Conservation (phyloP, 495 filamentous ascomycete genomes). For the Aspergillus bridgeri region DNA sequence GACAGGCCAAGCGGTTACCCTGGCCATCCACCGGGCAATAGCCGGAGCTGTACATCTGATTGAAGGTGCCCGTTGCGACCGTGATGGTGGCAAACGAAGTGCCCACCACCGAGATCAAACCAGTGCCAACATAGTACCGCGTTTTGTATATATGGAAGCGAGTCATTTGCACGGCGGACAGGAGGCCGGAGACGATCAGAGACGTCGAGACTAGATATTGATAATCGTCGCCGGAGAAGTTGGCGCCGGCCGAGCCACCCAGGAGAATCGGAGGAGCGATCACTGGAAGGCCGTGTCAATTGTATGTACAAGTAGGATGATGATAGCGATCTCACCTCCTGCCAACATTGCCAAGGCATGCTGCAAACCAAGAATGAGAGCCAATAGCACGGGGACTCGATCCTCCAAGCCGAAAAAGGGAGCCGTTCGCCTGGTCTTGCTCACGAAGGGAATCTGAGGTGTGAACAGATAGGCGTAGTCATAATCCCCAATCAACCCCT, state of each 20-base stretch:
- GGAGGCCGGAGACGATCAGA: slow-evolving; percentile 77
- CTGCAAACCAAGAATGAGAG: slow-evolving; percentile 68
- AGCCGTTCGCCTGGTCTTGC: slow-evolving; percentile 54
- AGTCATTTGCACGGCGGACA: slow-evolving; percentile 79
- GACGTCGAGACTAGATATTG: slow-evolving; percentile 90
- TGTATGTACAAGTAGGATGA: not conserved
- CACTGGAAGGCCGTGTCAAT: slow-evolving; percentile 27
- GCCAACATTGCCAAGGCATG: slow-evolving; percentile 68
- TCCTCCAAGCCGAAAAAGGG: slow-evolving; percentile 91
- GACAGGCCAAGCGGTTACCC: slow-evolving; percentile 72
- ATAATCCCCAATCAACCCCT: slow-evolving; percentile 79
- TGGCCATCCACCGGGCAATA: slow-evolving; percentile 62
- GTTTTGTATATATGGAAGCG: slow-evolving; percentile 78
- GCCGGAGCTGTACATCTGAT: slow-evolving; percentile 84
- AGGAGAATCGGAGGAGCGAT: slow-evolving; percentile 83
- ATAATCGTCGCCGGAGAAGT: slow-evolving; percentile 54
- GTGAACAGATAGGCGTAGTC: slow-evolving; percentile 78
- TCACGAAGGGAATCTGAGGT: slow-evolving; percentile 82
- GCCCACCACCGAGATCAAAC: slow-evolving; percentile 82
- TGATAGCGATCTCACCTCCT: slow-evolving; percentile 42
- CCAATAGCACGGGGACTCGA: slow-evolving; percentile 74
- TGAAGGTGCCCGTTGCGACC: slow-evolving; percentile 70
- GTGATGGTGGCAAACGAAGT: slow-evolving; percentile 82
- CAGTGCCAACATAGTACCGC: slow-evolving; percentile 83
- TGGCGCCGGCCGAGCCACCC: slow-evolving; percentile 59